Percentiles rank a stretch among this genome's conserved stretches.
phyloP scores from a whole-genome alignment of 169 alveolate species.

The Eimeria sp. region DNA sequence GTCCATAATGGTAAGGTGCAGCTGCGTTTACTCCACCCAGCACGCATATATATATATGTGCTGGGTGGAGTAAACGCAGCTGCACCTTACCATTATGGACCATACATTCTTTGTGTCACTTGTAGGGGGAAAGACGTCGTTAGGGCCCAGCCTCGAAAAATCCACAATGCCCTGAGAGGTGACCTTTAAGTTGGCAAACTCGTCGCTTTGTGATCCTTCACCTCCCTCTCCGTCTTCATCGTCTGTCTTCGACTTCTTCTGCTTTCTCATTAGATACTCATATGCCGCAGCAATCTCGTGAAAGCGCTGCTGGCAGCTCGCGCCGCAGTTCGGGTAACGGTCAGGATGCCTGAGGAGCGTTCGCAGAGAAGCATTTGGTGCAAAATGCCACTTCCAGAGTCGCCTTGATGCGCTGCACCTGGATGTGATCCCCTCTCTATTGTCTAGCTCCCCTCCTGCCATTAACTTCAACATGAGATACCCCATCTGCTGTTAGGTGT shows the following conservation, averaged over 20 bases:
- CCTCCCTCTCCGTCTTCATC: constrained; percentile 30
- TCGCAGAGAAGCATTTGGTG: neutral
- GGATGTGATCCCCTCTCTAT: too few relatives aligned
- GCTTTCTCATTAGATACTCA: constrained; percentile 62
- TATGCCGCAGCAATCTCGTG: constrained; percentile 76
- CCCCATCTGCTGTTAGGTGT: too few relatives aligned
- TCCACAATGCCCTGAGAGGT: constrained; percentile 68
- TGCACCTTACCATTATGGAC: constrained; percentile 72
- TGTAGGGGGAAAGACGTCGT: constrained; percentile 63
- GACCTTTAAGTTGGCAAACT: neutral
- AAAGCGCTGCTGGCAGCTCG: constrained; percentile 76
- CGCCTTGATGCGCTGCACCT: neutral
- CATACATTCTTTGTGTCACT: constrained; percentile 60
- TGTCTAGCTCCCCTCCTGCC: too few relatives aligned
- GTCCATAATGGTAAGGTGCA: too few relatives aligned
- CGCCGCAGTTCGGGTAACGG: constrained; percentile 74
- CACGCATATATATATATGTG: neutral
- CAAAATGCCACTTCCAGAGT: neutral
- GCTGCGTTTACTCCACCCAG: too few relatives aligned
- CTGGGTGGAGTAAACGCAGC: too few relatives aligned
- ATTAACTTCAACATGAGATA: too few relatives aligned
- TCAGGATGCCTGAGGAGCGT: constrained; percentile 73
- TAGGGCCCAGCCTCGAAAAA: constrained; percentile 40
- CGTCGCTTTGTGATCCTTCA: constrained; percentile 12
- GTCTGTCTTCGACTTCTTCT: constrained; percentile 4